Percentiles rank a stretch among this genome's conserved stretches.
These are phyloP conservation scores for Moringa oleifera DNA, from an alignment of 345 rosid species.

Conservation along the genomic window DNA sequence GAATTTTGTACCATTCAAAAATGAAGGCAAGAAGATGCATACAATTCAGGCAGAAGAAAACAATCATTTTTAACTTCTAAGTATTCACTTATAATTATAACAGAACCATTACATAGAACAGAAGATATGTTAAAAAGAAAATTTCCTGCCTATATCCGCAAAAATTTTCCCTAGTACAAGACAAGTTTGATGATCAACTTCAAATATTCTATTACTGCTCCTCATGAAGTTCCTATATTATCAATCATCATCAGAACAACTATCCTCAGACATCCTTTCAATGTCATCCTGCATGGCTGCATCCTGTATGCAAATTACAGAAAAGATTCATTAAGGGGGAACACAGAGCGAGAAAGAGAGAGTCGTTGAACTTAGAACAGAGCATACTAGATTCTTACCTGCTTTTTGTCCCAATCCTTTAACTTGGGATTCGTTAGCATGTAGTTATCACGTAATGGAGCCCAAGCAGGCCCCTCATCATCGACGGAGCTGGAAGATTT, in stretches of 20 bases:
- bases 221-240: not conserved
- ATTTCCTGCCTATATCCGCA: not conserved
- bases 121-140: not conserved
- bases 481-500: conserved; percentile 21
- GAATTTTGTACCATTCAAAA: no score
- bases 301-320: conserved; percentile 37
- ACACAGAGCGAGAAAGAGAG: not conserved
- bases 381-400: no score
- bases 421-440: conserved; percentile 83
- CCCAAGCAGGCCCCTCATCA: conserved; percentile 85
- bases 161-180: not conserved
- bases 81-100: not conserved
- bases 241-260: conserved; percentile 57
- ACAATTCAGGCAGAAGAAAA: no score
- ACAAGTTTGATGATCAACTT: not conserved
- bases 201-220: not conserved
- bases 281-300: conserved; percentile 35
- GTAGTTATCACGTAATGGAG: conserved; percentile 86
- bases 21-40: no score
- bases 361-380: not conserved
- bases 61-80: no score
- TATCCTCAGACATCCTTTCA: conserved; percentile 45
- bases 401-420: conserved; percentile 88
- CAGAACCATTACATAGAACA: not conserved
- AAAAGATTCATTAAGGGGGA: not conserved